Evolutionary conservation across 352 stramenopile genomes (phyloP), one percentile per base, ranked within the genome.

Genomic region (Pythium guiyangense): DNA sequence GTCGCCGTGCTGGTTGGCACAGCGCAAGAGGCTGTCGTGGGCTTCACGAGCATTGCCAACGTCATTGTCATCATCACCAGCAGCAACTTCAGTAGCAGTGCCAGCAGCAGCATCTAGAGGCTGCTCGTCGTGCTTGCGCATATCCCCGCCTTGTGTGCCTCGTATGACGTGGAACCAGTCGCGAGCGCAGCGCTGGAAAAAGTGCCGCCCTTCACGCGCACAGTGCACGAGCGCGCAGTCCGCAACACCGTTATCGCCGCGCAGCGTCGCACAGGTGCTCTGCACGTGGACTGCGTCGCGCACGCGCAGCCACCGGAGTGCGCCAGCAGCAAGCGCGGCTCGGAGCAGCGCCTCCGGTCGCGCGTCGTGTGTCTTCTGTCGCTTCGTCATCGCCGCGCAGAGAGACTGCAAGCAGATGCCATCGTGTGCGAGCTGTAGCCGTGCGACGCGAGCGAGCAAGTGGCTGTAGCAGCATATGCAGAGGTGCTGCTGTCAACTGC

Each of bases 161-260:
- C 18, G 26, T 15, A 58, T 50, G 25, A 51, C 27, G 29, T 49
- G 52, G 27, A 58, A 50, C 52, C 52, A 58, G 15, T 58, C 52
- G 22, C 52, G 52, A 11, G 52, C n/a, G n/a, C 52, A 58, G 3
- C 27, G 52, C 52, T 58, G 52, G 43, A 58, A 58, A 20, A 58
- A 50, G 42, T 58, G 52, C 12, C 52, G 26, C 6, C 52, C 52
- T 17, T 58, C 52, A 6, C 48, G 39, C 6, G 52, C 34, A 31
- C 52, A 51, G 10, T 50, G 18, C 27, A 49, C 42, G 52, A 58
- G 40, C 6, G 52, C 52, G 8, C 39, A 40, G n/a, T 31, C 26
- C 18, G 18, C 29, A n/a, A 58, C 18, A 1, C 15, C 27, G 0
- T 10, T 1, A 2, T 58, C 42, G 4, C 9, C 18, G 2, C 18